A percentile compares a stretch with the other conserved stretches of the same genome.
These are phyloP conservation scores for Thermomucor indicae-seudaticae DNA, from an alignment of 371 early-diverging fungal species.

Conservation along the genomic window DNA sequence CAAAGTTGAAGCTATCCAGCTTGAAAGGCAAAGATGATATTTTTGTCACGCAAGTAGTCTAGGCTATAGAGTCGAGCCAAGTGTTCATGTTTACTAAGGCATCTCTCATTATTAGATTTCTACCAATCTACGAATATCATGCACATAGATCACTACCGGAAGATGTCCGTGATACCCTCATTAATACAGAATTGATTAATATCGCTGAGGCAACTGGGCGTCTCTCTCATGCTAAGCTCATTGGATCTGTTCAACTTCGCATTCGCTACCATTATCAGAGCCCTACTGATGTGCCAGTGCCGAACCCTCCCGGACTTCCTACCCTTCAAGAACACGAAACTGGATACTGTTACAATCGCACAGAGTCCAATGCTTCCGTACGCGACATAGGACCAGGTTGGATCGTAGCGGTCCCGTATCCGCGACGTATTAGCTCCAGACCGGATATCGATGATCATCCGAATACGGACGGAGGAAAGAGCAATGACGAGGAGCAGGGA, in stretches of 20 bases:
- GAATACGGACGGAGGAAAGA: not conserved
- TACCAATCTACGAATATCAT: constrained; percentile 47
- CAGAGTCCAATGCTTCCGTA: not conserved
- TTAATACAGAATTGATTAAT: constrained; percentile 27
- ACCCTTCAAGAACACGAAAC: not conserved
- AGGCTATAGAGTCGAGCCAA: too few relatives aligned
- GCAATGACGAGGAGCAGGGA: not conserved
- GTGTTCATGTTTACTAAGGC: not conserved
- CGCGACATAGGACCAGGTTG: not conserved
- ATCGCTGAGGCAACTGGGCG: constrained; percentile 16
- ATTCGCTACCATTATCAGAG: constrained; percentile 32
- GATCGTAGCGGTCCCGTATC: not conserved
- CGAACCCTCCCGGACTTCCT: not conserved
- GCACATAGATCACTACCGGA: constrained; percentile 32
- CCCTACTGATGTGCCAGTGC: constrained; percentile 6
- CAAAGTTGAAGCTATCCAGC: constrained; percentile 36
- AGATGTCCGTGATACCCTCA: constrained; percentile 32
- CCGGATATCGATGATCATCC: constrained; percentile 2
- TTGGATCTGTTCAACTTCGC: constrained; percentile 36
- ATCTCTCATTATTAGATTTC: constrained; percentile 16
- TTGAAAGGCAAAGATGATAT: constrained; percentile 31
- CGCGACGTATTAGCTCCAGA: constrained; percentile 8
- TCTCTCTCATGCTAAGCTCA: constrained; percentile 9
- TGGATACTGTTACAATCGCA: constrained; percentile 2
- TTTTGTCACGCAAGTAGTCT: constrained; percentile 29